Conservation (phyloP, 106 monocot species). For the Dioscorea dumetorum region DNA sequence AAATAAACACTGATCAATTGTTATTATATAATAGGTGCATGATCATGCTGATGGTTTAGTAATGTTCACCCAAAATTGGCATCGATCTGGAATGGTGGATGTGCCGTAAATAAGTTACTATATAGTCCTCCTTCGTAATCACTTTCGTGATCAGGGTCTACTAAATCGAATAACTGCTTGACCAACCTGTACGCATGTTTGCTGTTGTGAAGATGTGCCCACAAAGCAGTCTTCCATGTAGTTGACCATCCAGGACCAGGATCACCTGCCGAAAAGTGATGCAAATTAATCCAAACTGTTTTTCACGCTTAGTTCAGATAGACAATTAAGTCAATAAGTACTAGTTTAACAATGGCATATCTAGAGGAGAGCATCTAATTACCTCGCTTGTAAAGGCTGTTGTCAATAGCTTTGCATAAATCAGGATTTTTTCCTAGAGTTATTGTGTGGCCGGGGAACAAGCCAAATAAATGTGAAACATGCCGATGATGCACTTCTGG, state of each 20-base stretch:
- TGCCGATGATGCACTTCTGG: slow-evolving; percentile 90
- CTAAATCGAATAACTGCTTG: slow-evolving; percentile 57
- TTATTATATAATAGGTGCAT: background rate
- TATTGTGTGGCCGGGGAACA: slow-evolving; percentile 91
- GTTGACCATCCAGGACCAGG: slow-evolving; percentile 95
- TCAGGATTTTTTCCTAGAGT: slow-evolving; percentile 60
- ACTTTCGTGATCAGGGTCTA: slow-evolving; percentile 73
- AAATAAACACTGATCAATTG: background rate
- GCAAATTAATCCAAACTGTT: too few species aligned
- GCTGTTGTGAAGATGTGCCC: slow-evolving; percentile 71
- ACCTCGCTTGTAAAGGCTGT: slow-evolving; percentile 91
- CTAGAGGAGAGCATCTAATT: too few species aligned
- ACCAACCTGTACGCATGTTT: slow-evolving; percentile 71
- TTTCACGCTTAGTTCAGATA: too few species aligned
- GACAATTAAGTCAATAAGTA: too few species aligned
- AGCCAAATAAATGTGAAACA: slow-evolving; percentile 86
- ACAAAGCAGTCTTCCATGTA: slow-evolving; percentile 96
- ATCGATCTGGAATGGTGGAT: slow-evolving; percentile 98
- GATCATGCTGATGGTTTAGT: too few species aligned
- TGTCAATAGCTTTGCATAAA: slow-evolving; percentile 73
- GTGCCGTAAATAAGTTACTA: slow-evolving; percentile 92
- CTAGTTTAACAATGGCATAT: too few species aligned
- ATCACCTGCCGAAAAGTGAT: slow-evolving; percentile 44
- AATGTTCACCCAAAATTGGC: slow-evolving; percentile 81
- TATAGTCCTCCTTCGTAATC: slow-evolving; percentile 83